These are phyloP conservation scores for Coemansia sp. DNA, from an alignment of 192 early-diverging fungal genomes.

Conservation along the genomic window DNA sequence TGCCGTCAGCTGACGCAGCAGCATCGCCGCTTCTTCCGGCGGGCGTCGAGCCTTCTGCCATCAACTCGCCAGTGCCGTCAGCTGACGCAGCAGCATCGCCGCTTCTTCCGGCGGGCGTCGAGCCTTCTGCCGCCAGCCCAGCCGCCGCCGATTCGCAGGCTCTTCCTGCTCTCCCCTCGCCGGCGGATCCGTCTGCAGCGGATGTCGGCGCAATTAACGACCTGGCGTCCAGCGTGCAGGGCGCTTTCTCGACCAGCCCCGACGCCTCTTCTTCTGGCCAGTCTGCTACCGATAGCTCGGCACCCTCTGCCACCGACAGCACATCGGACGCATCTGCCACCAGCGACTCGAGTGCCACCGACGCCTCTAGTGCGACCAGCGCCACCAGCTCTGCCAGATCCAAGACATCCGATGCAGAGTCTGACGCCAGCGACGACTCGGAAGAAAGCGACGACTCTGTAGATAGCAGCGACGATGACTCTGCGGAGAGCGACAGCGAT, in stretches of 20 bases:
- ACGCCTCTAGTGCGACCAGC: neutral
- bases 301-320: neutral
- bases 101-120: neutral
- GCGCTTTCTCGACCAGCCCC: constrained; percentile 2
- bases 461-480: constrained; percentile 6
- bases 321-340: neutral
- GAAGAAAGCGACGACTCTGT: constrained; percentile 11
- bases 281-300: neutral
- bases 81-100: constrained; percentile 4
- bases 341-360: neutral
- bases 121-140: constrained; percentile 1
- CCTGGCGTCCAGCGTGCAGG: constrained; percentile 12
- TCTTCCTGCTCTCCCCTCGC: neutral
- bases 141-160: neutral
- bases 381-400: neutral
- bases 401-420: constrained; percentile 5
- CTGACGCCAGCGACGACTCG: constrained; percentile 7
- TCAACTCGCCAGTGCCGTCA: constrained; percentile 7
- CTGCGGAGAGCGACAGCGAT: constrained; percentile 14
- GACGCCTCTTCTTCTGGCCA: neutral
- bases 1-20: constrained; percentile 6
- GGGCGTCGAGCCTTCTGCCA: constrained; percentile 2
- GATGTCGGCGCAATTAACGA: constrained; percentile 9
- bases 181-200: neutral
- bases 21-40: constrained; percentile 1